Evolutionary conservation across 1,139 yeast genomes (phyloP).

Genomic region (Suhomyces kunorum): DNA sequence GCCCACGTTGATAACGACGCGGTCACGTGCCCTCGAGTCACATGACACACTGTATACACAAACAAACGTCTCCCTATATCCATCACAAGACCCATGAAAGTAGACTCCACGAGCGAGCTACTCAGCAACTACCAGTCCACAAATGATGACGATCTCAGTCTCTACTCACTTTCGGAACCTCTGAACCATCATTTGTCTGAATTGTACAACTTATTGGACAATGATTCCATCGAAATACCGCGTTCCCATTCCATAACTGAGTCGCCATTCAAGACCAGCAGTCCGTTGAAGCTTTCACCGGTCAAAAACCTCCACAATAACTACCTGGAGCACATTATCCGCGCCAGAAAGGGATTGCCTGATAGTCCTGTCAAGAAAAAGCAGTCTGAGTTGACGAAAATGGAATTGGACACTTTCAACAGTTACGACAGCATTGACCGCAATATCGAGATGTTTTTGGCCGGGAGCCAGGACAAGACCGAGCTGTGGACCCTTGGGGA

Average conservation of each 20-base stretch:
- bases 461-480: slow-evolving; percentile 2
- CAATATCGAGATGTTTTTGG: slow-evolving; percentile 14
- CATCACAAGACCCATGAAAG: slow-evolving; percentile 3
- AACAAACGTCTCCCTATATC: slow-evolving; percentile 1
- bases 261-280: slow-evolving; percentile 18
- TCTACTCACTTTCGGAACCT: slow-evolving; percentile 15
- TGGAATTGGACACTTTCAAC: slow-evolving; percentile 10
- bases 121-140: slow-evolving; percentile 15
- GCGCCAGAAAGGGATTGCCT: slow-evolving; percentile 18
- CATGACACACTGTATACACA: background rate
- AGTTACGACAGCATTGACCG: slow-evolving; percentile 15
- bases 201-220: slow-evolving; percentile 18
- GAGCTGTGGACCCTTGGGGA: slow-evolving; percentile 12
- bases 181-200: slow-evolving; percentile 15
- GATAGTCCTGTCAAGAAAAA: slow-evolving; percentile 18
- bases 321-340: slow-evolving; percentile 22
- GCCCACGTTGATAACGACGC: too few species aligned
- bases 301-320: slow-evolving; percentile 22
- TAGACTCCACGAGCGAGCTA: slow-evolving; percentile 21
- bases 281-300: slow-evolving; percentile 19
- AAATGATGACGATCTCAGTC: slow-evolving; percentile 17
- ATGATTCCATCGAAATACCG: slow-evolving; percentile 19
- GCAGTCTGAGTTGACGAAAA: slow-evolving; percentile 2
- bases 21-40: background rate
- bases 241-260: slow-evolving; percentile 16